A percentile compares a stretch with the other conserved stretches of the same genome.
Conservation (phyloP, 148 eudicot genomes). For the Agrostemma githago region DNA sequence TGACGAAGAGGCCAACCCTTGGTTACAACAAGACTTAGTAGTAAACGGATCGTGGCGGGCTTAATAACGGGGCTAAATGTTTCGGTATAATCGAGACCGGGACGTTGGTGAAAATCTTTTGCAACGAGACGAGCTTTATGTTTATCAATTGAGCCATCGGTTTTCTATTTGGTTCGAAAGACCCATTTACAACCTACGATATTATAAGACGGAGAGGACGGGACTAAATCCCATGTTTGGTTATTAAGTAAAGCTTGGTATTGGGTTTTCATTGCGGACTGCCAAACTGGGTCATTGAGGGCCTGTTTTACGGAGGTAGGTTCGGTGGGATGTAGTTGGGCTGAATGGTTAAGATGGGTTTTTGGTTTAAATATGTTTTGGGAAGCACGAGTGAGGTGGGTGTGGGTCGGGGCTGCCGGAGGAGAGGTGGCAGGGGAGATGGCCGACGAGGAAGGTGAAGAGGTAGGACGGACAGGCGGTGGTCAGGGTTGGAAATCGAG, state of each 20-base stretch:
- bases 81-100: not conserved
- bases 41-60: not conserved
- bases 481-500: no score
- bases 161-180: not conserved
- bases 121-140: not conserved
- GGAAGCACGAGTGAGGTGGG: no score
- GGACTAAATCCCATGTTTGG: not conserved
- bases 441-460: no score
- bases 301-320: not conserved
- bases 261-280: not conserved
- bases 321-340: no score
- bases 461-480: no score
- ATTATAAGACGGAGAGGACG: not conserved
- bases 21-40: not conserved
- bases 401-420: no score
- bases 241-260: not conserved
- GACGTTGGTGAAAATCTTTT: not conserved
- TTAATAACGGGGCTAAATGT: not conserved
- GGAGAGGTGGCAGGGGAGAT: no score
- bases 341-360: no score
- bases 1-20: not conserved
- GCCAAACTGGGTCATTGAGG: not conserved
- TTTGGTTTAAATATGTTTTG: no score
- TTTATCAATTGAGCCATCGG: not conserved
- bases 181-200: not conserved